These are phyloP conservation scores for Peronospora destructor DNA, from an alignment of 352 stramenopile genomes.

Conservation along the genomic window DNA sequence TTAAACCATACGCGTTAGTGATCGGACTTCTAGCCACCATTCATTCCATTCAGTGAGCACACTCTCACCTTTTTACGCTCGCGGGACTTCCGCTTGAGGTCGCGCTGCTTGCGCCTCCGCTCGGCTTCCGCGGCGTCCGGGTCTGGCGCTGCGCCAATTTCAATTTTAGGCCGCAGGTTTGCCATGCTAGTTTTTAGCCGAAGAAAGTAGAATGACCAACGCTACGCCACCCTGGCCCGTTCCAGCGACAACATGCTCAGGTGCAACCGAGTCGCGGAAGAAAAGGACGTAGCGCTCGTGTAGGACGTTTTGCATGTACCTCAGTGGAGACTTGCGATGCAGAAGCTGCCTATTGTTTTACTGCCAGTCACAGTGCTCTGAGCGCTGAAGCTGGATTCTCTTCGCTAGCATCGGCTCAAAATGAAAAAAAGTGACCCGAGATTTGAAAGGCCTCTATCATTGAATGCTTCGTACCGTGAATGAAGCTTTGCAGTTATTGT, in stretches of 20 bases:
- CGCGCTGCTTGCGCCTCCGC: constrained; percentile 36
- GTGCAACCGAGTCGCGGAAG: constrained; percentile 22
- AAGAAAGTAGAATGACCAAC: constrained; percentile 27
- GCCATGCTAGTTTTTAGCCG: constrained; percentile 19
- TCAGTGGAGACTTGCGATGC: constrained; percentile 12
- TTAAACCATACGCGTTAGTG: not conserved
- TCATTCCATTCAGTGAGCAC: constrained; percentile 1
- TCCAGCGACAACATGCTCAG: constrained; percentile 26
- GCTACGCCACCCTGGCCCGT: constrained; percentile 13
- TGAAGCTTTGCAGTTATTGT: no score
- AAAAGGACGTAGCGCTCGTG: constrained; percentile 26
- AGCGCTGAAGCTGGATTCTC: constrained; percentile 26
- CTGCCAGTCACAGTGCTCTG: constrained; percentile 20
- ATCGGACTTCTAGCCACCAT: not conserved
- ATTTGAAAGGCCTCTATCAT: constrained; percentile 25
- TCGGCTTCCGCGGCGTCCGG: constrained; percentile 27
- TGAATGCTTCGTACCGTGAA: not conserved
- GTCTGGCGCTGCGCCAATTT: constrained; percentile 6
- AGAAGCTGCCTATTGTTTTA: constrained; percentile 24
- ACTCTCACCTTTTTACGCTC: constrained; percentile 35
- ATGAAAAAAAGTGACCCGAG: constrained; percentile 24
- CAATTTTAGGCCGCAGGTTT: constrained; percentile 17
- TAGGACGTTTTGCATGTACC: constrained; percentile 26
- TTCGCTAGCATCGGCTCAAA: constrained; percentile 25
- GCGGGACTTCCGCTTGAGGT: constrained; percentile 39